Conservation (phyloP, 2,329 filamentous ascomycete species). For the Cordyceps cateniannulata region DNA sequence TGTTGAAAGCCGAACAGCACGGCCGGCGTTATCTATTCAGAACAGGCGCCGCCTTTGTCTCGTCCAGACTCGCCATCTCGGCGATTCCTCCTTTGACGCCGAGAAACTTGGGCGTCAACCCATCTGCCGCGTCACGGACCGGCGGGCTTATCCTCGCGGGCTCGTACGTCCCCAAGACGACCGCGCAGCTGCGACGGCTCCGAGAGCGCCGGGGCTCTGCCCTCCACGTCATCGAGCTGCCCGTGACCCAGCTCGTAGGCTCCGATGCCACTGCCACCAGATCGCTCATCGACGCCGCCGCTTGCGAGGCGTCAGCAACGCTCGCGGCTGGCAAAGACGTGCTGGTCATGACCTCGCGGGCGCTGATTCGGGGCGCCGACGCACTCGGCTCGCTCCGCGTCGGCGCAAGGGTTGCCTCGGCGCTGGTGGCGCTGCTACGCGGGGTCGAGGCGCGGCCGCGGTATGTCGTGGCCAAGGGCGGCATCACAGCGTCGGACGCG, state of each 20-base stretch:
- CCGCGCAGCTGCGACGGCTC: slow-evolving; percentile 28
- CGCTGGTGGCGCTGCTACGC: slow-evolving; percentile 40
- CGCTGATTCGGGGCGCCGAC: slow-evolving; percentile 36
- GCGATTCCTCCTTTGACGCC: slow-evolving; percentile 42
- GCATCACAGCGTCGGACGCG: slow-evolving; percentile 52
- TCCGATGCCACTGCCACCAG: slow-evolving; percentile 6
- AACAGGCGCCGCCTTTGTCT: slow-evolving; percentile 34
- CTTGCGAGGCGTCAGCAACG: slow-evolving; percentile 14
- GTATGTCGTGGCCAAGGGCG: slow-evolving; percentile 54
- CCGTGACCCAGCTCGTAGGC: slow-evolving; percentile 15
- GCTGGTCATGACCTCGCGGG: slow-evolving; percentile 49
- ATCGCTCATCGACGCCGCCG: slow-evolving; percentile 10
- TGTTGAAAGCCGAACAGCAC: slow-evolving; percentile 30
- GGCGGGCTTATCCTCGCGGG: slow-evolving; percentile 47
- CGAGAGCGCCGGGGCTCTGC: slow-evolving; percentile 15
- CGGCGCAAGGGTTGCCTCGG: slow-evolving; percentile 40
- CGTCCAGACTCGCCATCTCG: slow-evolving; percentile 43
- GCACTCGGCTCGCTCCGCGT: slow-evolving; percentile 43
- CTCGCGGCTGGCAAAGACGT: slow-evolving; percentile 40
- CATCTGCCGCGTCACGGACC: slow-evolving; percentile 19
- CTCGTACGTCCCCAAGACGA: slow-evolving; percentile 50
- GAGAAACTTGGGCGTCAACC: slow-evolving; percentile 30
- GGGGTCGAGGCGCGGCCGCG: slow-evolving; percentile 39
- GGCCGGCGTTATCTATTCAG: slow-evolving; percentile 31
- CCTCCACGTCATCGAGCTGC: slow-evolving; percentile 16